A percentile compares a stretch with the other conserved stretches of the same genome.
Conservation (phyloP, 345 rosid genomes). For the Arabidopsis suecica region DNA sequence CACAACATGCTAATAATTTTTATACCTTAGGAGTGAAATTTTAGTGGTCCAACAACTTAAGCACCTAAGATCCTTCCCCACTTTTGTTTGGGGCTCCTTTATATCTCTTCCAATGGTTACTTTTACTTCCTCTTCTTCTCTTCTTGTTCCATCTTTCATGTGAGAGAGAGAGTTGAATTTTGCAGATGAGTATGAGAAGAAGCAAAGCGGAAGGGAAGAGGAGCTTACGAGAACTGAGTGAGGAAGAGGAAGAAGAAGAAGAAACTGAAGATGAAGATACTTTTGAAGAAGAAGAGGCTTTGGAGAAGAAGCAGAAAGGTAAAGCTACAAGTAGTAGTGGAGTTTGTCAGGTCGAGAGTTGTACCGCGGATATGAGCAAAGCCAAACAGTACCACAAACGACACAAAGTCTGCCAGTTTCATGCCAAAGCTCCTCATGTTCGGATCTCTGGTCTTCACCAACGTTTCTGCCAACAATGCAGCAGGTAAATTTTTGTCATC, state of each 20-base stretch:
- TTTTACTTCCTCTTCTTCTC: constrained; percentile 35
- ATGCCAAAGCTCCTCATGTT: constrained; percentile 74
- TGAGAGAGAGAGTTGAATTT: constrained; percentile 29
- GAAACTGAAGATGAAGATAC: constrained; percentile 32
- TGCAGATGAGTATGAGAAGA: constrained; percentile 53
- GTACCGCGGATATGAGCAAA: constrained; percentile 61
- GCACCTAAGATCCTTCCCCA: constrained; percentile 44
- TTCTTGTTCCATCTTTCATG: constrained; percentile 38
- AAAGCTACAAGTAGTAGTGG: constrained; percentile 43
- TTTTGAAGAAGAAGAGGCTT: constrained; percentile 45
- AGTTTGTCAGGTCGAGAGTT: constrained; percentile 74
- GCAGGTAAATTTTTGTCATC: constrained; percentile 62
- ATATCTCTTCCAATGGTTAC: constrained; percentile 34
- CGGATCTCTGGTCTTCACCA: constrained; percentile 63
- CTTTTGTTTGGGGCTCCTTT: constrained; percentile 35
- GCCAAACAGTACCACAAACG: constrained; percentile 83
- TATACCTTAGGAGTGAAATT: constrained; percentile 19
- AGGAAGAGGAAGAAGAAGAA: constrained; percentile 68
- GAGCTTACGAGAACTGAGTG: constrained; percentile 60
- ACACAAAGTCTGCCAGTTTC: constrained; percentile 88
- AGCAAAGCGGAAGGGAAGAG: constrained; percentile 70
- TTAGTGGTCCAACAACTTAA: constrained; percentile 45
- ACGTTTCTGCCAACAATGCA: constrained; percentile 99
- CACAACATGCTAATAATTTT: constrained; percentile 13
- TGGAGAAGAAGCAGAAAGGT: constrained; percentile 59